These are phyloP conservation scores for Cyclotella sp. DNA, from an alignment of 108 stramenopile species.

Conservation along the genomic window DNA sequence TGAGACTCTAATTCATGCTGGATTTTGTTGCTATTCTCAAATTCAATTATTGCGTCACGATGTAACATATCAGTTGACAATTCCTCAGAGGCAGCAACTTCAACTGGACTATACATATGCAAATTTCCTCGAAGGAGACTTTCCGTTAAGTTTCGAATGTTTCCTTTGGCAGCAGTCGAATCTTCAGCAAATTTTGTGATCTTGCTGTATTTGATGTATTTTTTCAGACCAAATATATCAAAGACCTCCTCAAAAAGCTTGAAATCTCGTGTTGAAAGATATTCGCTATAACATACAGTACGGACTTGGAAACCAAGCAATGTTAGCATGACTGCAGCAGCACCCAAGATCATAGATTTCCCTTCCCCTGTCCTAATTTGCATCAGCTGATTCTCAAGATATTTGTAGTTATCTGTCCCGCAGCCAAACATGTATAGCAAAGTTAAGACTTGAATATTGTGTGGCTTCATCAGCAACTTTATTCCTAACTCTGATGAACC, in stretches of 20 bases:
- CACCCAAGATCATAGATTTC: slow-evolving; percentile 70
- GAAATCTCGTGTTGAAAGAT: slow-evolving; percentile 61
- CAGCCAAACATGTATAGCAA: slow-evolving; percentile 64
- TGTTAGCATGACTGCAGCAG: slow-evolving; percentile 55
- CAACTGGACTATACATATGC: too few species aligned
- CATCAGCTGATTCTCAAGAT: slow-evolving; percentile 60
- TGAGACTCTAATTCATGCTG: too few species aligned
- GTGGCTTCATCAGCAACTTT: slow-evolving; percentile 64
- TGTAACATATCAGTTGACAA: too few species aligned
- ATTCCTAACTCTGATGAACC: slow-evolving; percentile 47
- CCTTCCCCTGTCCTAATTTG: slow-evolving; percentile 70
- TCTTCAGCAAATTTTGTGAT: slow-evolving; percentile 66
- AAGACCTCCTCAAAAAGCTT: slow-evolving; percentile 62
- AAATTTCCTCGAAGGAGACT: slow-evolving; percentile 43
- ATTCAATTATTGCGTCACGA: too few species aligned
- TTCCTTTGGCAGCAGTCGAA: slow-evolving; percentile 61
- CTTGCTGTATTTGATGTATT: slow-evolving; percentile 60
- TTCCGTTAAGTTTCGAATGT: slow-evolving; percentile 59
- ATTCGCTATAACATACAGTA: slow-evolving; percentile 72
- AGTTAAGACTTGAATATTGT: slow-evolving; percentile 62
- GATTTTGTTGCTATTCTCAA: too few species aligned
- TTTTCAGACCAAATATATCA: slow-evolving; percentile 38
- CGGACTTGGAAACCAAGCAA: slow-evolving; percentile 64
- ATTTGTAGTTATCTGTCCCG: slow-evolving; percentile 16
- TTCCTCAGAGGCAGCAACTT: too few species aligned